Evolutionary conservation across 345 rosid species (phyloP), one percentile per base, ranked within the genome.

Genomic region (Punica granatum): DNA sequence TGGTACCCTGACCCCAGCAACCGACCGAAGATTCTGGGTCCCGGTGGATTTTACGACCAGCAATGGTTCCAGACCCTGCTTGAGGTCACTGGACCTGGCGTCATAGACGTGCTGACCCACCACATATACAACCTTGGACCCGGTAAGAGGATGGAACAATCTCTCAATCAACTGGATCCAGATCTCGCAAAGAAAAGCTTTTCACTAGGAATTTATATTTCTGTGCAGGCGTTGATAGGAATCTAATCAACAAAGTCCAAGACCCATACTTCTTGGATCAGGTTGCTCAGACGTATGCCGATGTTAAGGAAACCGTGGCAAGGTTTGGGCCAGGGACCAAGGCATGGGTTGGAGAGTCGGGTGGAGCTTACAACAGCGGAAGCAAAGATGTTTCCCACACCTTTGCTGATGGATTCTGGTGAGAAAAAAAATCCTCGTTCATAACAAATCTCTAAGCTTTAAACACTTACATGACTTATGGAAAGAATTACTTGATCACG

Each of bases 321-420:
- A 49, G 67, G 26, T 77, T 71, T 8, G 88, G 83, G 1, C 85
- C 88, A 1, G 81, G 88, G 85, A 53, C 86, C 9, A 79, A 73
- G 16, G 70, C 88, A 0, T 89, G 92, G 88, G 84, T 89, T 56
- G 83, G 90, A 6, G 96, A 89, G 79, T 43, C 92, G 10, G 88
- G 88, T 44, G 90, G 92, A 53, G 88, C 88, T 69, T 86, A 77
- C 60, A 89, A 86, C 58, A 84, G 90, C 49, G 92, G 96, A 13
- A 83, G 92, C 66, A 85, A 77, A 70, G 78, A 80, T 43, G 90
- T 89, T 8, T 82, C 87, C 0, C 79, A 77, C 61, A 79, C 84
- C n/a, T 89, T 89, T 53, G 85, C 67, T 9, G 31, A 83, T 71
- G 87, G 87, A 16, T 86, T 89, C 72, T 89, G 90, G 96, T 85